Conservation (phyloP, 2,329 filamentous ascomycete genomes). For the Fusarium sp. region DNA sequence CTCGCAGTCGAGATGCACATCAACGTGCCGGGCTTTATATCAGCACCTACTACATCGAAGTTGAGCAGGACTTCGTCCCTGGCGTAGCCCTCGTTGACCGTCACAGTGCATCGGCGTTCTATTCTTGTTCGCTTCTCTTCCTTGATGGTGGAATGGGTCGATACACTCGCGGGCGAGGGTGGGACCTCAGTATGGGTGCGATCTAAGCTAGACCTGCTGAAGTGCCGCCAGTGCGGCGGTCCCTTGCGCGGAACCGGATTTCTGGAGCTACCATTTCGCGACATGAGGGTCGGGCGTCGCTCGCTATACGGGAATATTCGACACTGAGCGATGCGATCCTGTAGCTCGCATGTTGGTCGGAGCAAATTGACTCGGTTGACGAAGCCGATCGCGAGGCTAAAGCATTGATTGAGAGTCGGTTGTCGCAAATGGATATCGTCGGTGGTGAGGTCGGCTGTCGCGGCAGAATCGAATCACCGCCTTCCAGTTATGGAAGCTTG, state of each 20-base stretch:
- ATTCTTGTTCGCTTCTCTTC: conserved; percentile 54
- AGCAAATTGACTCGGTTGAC: conserved; percentile 27
- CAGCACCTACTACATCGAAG: conserved; percentile 76
- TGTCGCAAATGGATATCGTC: conserved; percentile 27
- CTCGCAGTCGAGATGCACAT: conserved; percentile 79
- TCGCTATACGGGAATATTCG: conserved; percentile 41
- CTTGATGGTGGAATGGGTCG: conserved; percentile 65
- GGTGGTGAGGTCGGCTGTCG: conserved; percentile 39
- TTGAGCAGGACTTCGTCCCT: conserved; percentile 87
- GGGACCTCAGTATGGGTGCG: conserved; percentile 58
- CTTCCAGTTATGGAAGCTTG: conserved; percentile 38
- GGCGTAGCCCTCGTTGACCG: conserved; percentile 81
- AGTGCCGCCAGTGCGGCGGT: conserved; percentile 67
- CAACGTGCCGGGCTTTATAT: conserved; percentile 76
- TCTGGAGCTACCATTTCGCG: conserved; percentile 49
- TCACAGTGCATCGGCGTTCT: conserved; percentile 68
- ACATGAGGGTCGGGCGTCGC: conserved; percentile 47
- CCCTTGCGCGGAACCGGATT: conserved; percentile 59
- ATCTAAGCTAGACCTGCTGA: conserved; percentile 65
- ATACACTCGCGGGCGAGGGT: conserved; percentile 65
- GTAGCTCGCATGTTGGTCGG: conserved; percentile 45
- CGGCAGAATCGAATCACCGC: conserved; percentile 53
- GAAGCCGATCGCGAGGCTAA: conserved; percentile 23
- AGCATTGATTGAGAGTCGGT: conserved; percentile 9
- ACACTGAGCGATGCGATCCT: conserved; percentile 33